Evolutionary conservation across 805 yeast species (phyloP), one percentile per base, ranked within the genome.

Genomic region (Candida xiaguanensis): DNA sequence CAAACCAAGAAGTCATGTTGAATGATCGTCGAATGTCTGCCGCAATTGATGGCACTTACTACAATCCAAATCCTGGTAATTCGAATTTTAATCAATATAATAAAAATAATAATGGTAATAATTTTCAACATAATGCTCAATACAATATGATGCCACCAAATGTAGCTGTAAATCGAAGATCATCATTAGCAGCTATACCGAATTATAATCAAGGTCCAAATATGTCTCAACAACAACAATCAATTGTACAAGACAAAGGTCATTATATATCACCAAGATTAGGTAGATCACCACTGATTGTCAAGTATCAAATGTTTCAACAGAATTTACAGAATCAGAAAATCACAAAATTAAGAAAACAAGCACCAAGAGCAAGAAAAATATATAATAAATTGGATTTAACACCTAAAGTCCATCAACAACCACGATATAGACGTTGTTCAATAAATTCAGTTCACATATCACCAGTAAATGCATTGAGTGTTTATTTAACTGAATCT

Each of bases 381-480:
- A 58, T 81, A 13, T 55, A 55, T 25, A 56, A 61, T 34, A 64
- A 59, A 36, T 44, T 62, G n/a, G 88, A 84, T 39, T 60, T 85
- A 43, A 65, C 63, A n/a, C 95, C 95, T 0, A 61, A 66, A 11
- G 43, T 73, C 3, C 81, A 84, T 51, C 58, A 61, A n/a, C 75
- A 72, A 36, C 90, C 90, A 2, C 80, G 80, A 59, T 82, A 75
- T 51, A 66, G 93, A 46, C 65, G 93, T 41, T 83, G 87, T 8
- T 78, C 87, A 0, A 70, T 79, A 35, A 74, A 80, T 30, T 72
- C 82, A 2, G 66, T 72, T 13, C 81, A 77, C 41, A 77, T 85
- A 3, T 83, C 93, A 4, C 99, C 99, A 1, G 70, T 86, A 17
- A 69, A 75, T 41, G 95, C 95, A 0, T 66, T 91, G 42, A 85